A percentile compares a stretch with the other conserved stretches of the same genome.
These are phyloP conservation scores for Hypoxylon sp. DNA, from an alignment of 2,329 filamentous ascomycete genomes.

Conservation along the genomic window DNA sequence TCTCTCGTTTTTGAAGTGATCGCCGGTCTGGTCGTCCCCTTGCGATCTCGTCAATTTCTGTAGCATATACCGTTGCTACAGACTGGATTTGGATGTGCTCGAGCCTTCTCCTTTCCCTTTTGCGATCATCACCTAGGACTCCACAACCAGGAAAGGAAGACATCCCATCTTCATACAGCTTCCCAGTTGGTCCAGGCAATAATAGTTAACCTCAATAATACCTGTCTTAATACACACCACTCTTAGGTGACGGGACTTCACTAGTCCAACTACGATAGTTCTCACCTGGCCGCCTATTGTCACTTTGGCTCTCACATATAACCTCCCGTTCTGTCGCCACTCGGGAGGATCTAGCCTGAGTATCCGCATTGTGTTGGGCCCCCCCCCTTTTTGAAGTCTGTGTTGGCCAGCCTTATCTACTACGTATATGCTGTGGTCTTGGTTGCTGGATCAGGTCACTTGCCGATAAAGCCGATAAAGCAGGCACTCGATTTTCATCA, in stretches of 20 bases:
- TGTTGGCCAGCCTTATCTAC: slow-evolving; percentile 13
- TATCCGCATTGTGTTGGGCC: slow-evolving; percentile 16
- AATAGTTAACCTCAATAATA: slow-evolving; percentile 47
- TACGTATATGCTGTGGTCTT: slow-evolving; percentile 2
- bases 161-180: slow-evolving; percentile 39
- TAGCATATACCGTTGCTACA: slow-evolving; percentile 44
- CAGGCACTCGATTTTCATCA: slow-evolving; percentile 1
- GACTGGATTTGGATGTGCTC: slow-evolving; percentile 43
- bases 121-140: slow-evolving; percentile 45
- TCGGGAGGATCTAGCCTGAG: slow-evolving; percentile 16
- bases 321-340: slow-evolving; percentile 22
- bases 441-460: not conserved
- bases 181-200: slow-evolving; percentile 37
- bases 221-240: slow-evolving; percentile 45
- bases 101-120: slow-evolving; percentile 45
- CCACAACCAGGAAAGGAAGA: slow-evolving; percentile 42
- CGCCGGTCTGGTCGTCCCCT: slow-evolving; percentile 44
- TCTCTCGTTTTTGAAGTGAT: slow-evolving; percentile 41
- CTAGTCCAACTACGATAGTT: slow-evolving; percentile 41
- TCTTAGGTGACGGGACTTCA: slow-evolving; percentile 34
- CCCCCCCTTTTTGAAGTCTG: slow-evolving; percentile 5
- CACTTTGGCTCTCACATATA: slow-evolving; percentile 43
- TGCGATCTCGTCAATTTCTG: slow-evolving; percentile 50
- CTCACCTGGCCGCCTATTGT: slow-evolving; percentile 34
- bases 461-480: slow-evolving; percentile 1